Conservation (phyloP, 345 rosid species). For the Physaria fendleri region DNA sequence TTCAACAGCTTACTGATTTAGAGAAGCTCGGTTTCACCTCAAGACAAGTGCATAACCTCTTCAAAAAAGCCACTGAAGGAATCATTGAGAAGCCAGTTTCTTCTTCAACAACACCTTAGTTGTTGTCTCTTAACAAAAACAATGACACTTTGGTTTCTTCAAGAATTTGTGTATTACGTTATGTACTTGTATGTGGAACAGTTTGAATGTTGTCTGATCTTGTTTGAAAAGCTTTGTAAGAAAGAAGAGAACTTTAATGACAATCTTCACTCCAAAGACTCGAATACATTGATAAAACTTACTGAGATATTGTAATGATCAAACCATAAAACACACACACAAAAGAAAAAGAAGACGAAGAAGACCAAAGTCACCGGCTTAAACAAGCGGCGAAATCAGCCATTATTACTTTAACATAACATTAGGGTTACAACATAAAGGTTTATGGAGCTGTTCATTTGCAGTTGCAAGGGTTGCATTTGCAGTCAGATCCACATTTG, state of each 20-base stretch:
- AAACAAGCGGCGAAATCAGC: slow-evolving; percentile 8
- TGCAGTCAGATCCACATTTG: slow-evolving; percentile 77
- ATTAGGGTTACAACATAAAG: slow-evolving; percentile 3
- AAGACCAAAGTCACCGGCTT: neutral
- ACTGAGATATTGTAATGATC: slow-evolving; percentile 20
- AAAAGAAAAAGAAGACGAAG: neutral
- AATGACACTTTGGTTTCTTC: too few species aligned
- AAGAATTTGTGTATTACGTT: slow-evolving; percentile 4
- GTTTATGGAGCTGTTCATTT: slow-evolving; percentile 42
- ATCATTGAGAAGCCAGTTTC: slow-evolving; percentile 34
- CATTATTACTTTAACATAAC: slow-evolving; percentile 26
- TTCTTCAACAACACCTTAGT: slow-evolving; percentile 21
- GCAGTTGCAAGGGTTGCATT: slow-evolving; percentile 82
- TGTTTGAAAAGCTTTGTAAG: neutral
- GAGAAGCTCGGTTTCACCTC: slow-evolving; percentile 88
- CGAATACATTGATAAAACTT: slow-evolving; percentile 4
- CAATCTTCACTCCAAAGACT: neutral
- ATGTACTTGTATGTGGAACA: neutral
- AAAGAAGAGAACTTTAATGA: slow-evolving; percentile 6
- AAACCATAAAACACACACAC: slow-evolving; percentile 15
- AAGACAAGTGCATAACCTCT: slow-evolving; percentile 63
- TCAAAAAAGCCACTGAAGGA: slow-evolving; percentile 53
- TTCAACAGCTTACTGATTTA: slow-evolving; percentile 59
- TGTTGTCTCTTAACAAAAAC: slow-evolving; percentile 4
- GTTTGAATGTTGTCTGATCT: slow-evolving; percentile 4